Percentiles rank a stretch among this genome's conserved stretches.
phyloP scores from a whole-genome alignment of 306 rosid species.

The Sindora glabra region DNA sequence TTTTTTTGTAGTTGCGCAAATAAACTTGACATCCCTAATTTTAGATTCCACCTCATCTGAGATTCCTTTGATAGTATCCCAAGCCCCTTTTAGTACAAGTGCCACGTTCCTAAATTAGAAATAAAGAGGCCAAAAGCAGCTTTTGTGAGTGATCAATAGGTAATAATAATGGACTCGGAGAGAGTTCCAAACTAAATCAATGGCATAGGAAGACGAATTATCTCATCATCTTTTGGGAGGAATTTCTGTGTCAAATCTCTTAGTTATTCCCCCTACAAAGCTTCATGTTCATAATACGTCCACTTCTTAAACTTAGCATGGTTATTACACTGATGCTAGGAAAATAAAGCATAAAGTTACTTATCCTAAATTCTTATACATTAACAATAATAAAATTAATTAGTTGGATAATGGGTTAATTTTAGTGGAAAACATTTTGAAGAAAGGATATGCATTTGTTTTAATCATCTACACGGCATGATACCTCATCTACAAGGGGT shows the following conservation, averaged over 20 bases:
- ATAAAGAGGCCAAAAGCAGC: no score
- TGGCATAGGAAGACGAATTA: conserved; percentile 68
- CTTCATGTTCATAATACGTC: conserved; percentile 28
- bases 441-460: neutral
- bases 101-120: no score
- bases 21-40: no score
- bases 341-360: conserved; percentile 20
- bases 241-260: conserved; percentile 37
- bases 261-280: no score
- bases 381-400: neutral
- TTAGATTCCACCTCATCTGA: no score
- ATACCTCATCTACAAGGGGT: conserved; percentile 69
- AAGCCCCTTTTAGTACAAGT: no score
- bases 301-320: conserved; percentile 44
- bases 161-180: no score
- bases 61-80: no score
- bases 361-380: neutral
- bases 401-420: neutral
- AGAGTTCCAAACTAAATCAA: conserved; percentile 84
- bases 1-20: no score
- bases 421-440: neutral
- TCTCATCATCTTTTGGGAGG: conserved; percentile 58
- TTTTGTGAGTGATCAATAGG: no score
- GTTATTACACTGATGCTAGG: conserved; percentile 41
- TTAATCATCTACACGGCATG: neutral